A percentile compares a stretch with the other conserved stretches of the same genome.
phyloP scores from a whole-genome alignment of 176 grass and related monocot genomes.

The Rhynchospora pubera region DNA sequence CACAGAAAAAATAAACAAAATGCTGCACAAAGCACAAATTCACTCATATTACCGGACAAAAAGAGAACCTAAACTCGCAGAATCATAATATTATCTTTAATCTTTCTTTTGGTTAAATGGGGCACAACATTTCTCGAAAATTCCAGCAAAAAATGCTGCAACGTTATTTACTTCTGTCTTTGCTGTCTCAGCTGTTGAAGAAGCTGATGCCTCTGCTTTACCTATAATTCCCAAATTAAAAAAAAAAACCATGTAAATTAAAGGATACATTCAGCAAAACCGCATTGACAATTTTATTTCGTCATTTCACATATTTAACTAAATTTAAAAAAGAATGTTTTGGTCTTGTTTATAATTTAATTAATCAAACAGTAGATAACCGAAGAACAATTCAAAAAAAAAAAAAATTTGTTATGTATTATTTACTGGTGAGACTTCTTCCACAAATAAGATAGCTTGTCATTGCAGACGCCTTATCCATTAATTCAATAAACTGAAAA shows the following conservation, averaged over 20 bases:
- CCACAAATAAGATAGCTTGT: not conserved
- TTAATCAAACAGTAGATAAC: not conserved
- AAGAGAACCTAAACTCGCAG: not conserved
- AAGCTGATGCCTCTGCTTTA: not conserved
- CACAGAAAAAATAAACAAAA: not conserved
- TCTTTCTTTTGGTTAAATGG: slow-evolving; percentile 18
- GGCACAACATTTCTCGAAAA: not conserved
- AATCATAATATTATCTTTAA: not conserved
- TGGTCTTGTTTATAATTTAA: not conserved
- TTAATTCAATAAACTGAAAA: not conserved
- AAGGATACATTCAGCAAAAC: not conserved
- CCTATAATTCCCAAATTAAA: not conserved
- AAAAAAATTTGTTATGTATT: not conserved
- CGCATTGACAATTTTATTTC: not conserved
- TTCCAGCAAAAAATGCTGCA: slow-evolving; percentile 9
- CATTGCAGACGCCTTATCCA: not conserved
- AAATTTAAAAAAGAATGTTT: not conserved
- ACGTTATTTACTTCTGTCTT: not conserved
- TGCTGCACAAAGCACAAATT: not conserved
- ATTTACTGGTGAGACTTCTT: not conserved
- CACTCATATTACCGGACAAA: not conserved
- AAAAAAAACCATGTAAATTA: not conserved
- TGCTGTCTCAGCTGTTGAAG: not conserved
- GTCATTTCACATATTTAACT: not conserved
- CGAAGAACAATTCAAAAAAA: not conserved